Base-by-base conservation (phyloP, 1,139 yeast genomes). In the Candida tropicalis region DNA sequence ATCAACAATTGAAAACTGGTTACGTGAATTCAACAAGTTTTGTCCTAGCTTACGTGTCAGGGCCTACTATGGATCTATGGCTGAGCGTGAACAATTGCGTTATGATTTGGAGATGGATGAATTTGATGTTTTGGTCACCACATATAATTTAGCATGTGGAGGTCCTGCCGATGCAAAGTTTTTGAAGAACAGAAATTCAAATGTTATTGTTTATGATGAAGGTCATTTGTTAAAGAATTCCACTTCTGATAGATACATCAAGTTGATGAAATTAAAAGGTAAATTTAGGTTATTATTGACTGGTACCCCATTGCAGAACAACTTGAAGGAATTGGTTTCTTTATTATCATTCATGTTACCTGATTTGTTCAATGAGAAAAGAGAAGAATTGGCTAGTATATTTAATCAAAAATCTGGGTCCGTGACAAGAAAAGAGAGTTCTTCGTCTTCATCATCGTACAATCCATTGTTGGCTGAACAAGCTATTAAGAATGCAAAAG, bases 221-320 rank as follows among this genome's bases (percentile, higher is more conserved):
- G 99, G 99, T 0, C 99, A 93, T 65, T 82, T 93, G 85, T 73
- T 93, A 54, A 93, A 93, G 61, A 93, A 95, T 63, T 87, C 97
- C 2, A 75, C 80, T 50, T 82, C 95, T 12, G 98, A 91, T 55
- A 76, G 99, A 55, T 93, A 93, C 60, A 75, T 70, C 48, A 91
- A 90, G 63, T 73, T 93, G 50, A 91, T 91, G 96, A 81, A 81
- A 57, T 70, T 93, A 35, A 77, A 74, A 46, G 97, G 95, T 1
- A 77, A 79, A 20, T 95, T 93, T 65, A 76, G 99, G 55, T 67
- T 95, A 35, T 66, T 93, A 41, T 75, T 93, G 49, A 93, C 99
- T 0, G 99, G 99, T 63, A 93, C 99, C 0, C 99, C 99, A 6
- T 71, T 95, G 47, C 99, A 93, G 59, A 93, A 93, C 60, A 93